Evolutionary conservation across 2,329 filamentous ascomycete species (phyloP), one percentile per base, ranked within the genome.

Genomic region (Hypoxylon sp.): DNA sequence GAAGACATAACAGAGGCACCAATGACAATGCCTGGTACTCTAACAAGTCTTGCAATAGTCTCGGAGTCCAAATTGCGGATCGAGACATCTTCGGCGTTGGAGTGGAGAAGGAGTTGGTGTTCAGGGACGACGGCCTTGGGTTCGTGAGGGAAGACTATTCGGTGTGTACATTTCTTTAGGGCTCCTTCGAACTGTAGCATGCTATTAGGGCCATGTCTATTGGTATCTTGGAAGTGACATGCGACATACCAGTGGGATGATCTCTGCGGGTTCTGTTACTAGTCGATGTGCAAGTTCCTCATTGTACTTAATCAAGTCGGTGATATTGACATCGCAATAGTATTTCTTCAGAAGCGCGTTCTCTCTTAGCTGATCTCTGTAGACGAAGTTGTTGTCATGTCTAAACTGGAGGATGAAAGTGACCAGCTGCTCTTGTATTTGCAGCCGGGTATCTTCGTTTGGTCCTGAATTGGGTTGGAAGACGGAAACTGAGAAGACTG

Each of bases 11-110:
- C 97, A 0, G 95, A 98, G 51, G 96, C 96, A 51, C 96, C 95
- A 72, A 99, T 99, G 66, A 99, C 94, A 72, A 99, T 99, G 55
- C 96, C 97, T 0, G 96, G 96, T 63, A 99, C 97, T 63, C 95
- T 90, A 42, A 99, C 95, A n/a, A 99, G 91, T 74, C 94, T 91
- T 4, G 95, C 94, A 73, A 99, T 97, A 70, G 94, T 95, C 70
- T 92, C 91, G 8, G 96, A 97, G 75, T 97, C 96, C 42, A 99
- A 88, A 73, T 98, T 94, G 72, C 96, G 92, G 75, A 99, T 98
- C 0, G 95, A 96, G 31, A 94, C 94, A 79, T 97, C 91, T 57
- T 95, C 91, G 71, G 94, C 94, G 65, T 91, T 93, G 56, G 96
- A 98, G 81, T 98, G 94, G 53, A 99, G 89, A 63, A 99, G 92